Conservation (phyloP, 495 filamentous ascomycete species). For the Acidomyces sp. region DNA sequence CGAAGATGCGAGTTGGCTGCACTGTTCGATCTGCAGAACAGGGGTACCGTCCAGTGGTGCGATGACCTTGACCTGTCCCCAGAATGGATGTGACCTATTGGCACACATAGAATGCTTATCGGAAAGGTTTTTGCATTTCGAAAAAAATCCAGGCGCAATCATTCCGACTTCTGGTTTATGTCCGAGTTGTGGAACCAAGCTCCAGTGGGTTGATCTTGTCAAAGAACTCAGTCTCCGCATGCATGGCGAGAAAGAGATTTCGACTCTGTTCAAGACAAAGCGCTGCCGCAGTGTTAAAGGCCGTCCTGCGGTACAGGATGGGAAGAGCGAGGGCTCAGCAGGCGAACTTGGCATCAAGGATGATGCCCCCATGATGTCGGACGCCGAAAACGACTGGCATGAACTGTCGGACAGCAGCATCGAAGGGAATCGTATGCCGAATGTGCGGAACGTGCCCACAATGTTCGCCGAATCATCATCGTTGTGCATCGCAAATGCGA, state of each 20-base stretch:
- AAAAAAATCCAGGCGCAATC: conserved; percentile 34
- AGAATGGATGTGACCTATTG: conserved; percentile 47
- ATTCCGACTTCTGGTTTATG: conserved; percentile 61
- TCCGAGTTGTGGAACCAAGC: conserved; percentile 49
- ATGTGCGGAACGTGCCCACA: no score
- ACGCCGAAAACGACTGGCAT: conserved; percentile 17
- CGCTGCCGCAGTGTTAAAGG: no score
- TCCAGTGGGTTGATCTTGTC: conserved; percentile 66
- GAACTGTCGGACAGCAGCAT: conserved; percentile 7
- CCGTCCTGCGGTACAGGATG: no score
- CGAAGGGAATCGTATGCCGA: conserved; percentile 6
- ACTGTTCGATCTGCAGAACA: conserved; percentile 47
- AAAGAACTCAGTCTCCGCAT: conserved; percentile 64
- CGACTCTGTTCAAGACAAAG: conserved; percentile 48
- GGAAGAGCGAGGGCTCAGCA: no score
- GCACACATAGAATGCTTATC: conserved; percentile 73
- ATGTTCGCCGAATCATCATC: no score
- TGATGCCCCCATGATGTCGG: no score
- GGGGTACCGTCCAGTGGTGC: conserved; percentile 36
- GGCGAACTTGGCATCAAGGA: no score
- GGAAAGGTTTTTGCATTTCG: conserved; percentile 41
- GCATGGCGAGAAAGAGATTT: conserved; percentile 47
- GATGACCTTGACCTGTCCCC: conserved; percentile 57
- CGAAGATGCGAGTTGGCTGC: conserved; percentile 31
- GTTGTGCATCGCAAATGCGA: no score